Evolutionary conservation across 805 yeast genomes (phyloP).

Genomic region (Nakazawaea anatomiae): DNA sequence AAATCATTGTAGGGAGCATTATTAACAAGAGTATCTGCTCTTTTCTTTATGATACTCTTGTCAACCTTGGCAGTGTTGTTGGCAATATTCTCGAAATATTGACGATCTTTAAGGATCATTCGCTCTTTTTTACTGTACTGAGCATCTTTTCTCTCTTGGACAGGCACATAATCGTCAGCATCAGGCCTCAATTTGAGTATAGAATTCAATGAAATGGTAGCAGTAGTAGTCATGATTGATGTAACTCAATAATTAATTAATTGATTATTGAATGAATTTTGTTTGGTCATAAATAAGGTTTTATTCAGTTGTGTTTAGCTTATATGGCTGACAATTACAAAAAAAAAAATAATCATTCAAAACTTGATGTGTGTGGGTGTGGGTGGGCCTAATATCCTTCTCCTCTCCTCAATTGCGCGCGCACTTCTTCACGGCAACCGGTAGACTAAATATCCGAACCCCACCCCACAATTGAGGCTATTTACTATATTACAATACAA

Average conservation of each 20-base stretch:
- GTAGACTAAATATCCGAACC: no score
- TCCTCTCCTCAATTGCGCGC: no score
- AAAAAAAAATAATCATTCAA: no score
- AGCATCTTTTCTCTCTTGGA: neutral
- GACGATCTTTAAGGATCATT: neutral
- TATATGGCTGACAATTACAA: no score
- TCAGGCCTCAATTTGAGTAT: slow-evolving; percentile 9
- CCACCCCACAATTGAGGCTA: no score
- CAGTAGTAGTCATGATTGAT: neutral
- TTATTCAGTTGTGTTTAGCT: no score
- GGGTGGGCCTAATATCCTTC: no score
- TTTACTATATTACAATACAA: no score
- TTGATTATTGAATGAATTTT: neutral
- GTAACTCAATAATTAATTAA: neutral
- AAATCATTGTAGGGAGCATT: slow-evolving; percentile 19
- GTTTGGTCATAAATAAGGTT: no score
- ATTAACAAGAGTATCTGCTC: neutral
- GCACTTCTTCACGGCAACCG: no score
- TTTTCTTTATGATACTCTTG: neutral
- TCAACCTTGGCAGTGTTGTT: slow-evolving; percentile 7
- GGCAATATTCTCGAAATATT: slow-evolving; percentile 1
- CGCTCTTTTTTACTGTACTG: slow-evolving; percentile 3
- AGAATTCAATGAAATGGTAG: neutral
- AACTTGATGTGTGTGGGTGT: no score
- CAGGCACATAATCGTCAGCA: neutral